Conservation (phyloP, 1,139 yeast genomes). For the Magnusiomyces ingens region DNA sequence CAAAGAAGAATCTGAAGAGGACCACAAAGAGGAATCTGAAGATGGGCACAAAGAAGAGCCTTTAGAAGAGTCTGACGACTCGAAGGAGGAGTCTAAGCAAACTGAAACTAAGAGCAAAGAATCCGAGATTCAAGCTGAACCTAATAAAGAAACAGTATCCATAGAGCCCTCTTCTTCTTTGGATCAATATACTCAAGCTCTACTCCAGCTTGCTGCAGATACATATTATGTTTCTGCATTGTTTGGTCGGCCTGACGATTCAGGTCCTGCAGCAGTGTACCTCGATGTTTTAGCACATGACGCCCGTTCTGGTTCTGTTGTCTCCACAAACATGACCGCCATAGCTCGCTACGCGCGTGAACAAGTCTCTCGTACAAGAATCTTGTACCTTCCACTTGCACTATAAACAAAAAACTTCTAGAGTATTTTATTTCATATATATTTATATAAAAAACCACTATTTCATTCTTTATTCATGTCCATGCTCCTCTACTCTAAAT, state of each 20-base stretch:
- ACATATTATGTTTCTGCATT: neutral
- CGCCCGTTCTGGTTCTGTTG: too few relatives aligned
- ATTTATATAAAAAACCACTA: too few relatives aligned
- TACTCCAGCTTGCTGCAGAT: neutral
- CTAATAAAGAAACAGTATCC: too few relatives aligned
- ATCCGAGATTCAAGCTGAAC: neutral
- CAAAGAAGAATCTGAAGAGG: conserved; percentile 1
- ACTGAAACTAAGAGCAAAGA: neutral
- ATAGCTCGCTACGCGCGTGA: neutral
- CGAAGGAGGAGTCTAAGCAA: neutral
- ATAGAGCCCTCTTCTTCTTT: neutral
- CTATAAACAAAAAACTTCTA: neutral
- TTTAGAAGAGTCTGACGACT: neutral
- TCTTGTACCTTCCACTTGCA: conserved; percentile 14
- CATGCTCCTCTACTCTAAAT: too few relatives aligned
- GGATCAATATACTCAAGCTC: neutral
- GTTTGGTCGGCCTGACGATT: neutral
- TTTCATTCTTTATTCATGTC: too few relatives aligned
- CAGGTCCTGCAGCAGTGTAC: too few relatives aligned
- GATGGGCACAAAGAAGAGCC: neutral
- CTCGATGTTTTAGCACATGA: too few relatives aligned
- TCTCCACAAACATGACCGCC: too few relatives aligned
- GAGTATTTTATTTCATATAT: too few relatives aligned
- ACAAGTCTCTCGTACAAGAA: conserved; percentile 5
- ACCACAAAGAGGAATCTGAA: conserved; percentile 1